These are phyloP conservation scores for Hygrophoropsis aurantiaca DNA, from an alignment of 768 basidiomycete genomes.

Conservation along the genomic window DNA sequence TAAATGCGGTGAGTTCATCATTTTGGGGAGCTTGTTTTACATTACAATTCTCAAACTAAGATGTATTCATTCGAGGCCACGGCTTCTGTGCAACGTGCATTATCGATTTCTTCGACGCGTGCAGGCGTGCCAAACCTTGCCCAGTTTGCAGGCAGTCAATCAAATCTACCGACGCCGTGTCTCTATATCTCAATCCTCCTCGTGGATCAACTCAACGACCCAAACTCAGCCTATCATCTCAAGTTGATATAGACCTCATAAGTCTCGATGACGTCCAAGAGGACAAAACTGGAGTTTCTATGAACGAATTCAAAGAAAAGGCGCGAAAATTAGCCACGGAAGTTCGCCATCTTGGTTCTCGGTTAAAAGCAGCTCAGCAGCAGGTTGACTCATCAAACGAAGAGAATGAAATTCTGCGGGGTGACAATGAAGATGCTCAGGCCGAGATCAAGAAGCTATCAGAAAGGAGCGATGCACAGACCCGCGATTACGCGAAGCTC, in stretches of 20 bases:
- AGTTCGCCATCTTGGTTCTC: neutral
- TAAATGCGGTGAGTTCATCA: slow-evolving; percentile 23
- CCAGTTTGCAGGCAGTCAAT: slow-evolving; percentile 31
- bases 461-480: no score
- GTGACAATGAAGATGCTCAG: no score
- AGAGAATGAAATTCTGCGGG: slow-evolving; percentile 12
- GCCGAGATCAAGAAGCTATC: no score
- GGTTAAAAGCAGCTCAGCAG: slow-evolving; percentile 10
- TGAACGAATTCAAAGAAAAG: slow-evolving; percentile 4
- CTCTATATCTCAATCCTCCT: slow-evolving; percentile 24
- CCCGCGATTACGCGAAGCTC: no score
- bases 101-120: slow-evolving; percentile 17
- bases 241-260: slow-evolving; percentile 1
- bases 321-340: slow-evolving; percentile 1
- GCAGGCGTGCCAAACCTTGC: slow-evolving; percentile 13
- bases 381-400: slow-evolving; percentile 4
- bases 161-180: slow-evolving; percentile 23
- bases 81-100: slow-evolving; percentile 31
- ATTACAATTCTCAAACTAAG: slow-evolving; percentile 12
- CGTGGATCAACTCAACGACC: slow-evolving; percentile 9
- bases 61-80: no score
- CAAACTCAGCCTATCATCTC: neutral
- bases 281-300: neutral
- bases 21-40: neutral
- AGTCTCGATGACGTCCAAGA: neutral